Conservation (phyloP, 176 grass and related monocot genomes). For the Canna indica region DNA sequence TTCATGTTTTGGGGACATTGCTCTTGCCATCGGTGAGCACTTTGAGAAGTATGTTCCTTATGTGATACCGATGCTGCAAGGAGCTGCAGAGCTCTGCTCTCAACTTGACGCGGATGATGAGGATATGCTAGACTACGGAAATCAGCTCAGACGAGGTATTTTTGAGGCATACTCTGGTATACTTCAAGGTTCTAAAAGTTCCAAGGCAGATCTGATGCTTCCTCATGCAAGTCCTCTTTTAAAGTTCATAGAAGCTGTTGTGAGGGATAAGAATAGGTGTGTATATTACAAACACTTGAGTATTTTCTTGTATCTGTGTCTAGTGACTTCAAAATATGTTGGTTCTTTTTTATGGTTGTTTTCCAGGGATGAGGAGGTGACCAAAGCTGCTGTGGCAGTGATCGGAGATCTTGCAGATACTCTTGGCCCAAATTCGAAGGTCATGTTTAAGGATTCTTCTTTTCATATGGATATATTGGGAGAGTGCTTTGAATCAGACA, state of each 20-base stretch:
- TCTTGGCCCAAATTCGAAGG: conserved; percentile 48
- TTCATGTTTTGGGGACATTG: conserved; percentile 78
- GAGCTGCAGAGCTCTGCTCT: conserved; percentile 53
- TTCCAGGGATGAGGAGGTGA: conserved; percentile 69
- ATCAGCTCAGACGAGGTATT: conserved; percentile 72
- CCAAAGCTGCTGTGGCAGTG: conserved; percentile 71
- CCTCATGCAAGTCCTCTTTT: conserved; percentile 54
- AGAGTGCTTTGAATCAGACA: conserved; percentile 50
- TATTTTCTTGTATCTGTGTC: background rate
- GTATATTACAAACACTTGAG: conserved; percentile 8
- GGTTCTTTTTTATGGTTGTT: background rate
- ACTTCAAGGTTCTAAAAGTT: conserved; percentile 67
- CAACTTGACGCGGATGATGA: conserved; percentile 61
- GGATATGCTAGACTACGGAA: conserved; percentile 72
- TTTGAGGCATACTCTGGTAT: conserved; percentile 91
- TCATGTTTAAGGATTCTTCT: conserved; percentile 38
- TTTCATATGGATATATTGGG: conserved; percentile 68
- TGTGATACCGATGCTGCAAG: conserved; percentile 74
- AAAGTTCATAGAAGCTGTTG: conserved; percentile 70
- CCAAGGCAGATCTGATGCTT: conserved; percentile 64
- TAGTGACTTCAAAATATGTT: background rate
- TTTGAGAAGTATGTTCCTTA: conserved; percentile 85
- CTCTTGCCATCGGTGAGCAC: conserved; percentile 72
- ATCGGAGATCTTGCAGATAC: conserved; percentile 76
- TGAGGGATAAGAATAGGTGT: conserved; percentile 52